Base-by-base conservation (phyloP, 352 stramenopile genomes). In the Phytophthora tubulina region DNA sequence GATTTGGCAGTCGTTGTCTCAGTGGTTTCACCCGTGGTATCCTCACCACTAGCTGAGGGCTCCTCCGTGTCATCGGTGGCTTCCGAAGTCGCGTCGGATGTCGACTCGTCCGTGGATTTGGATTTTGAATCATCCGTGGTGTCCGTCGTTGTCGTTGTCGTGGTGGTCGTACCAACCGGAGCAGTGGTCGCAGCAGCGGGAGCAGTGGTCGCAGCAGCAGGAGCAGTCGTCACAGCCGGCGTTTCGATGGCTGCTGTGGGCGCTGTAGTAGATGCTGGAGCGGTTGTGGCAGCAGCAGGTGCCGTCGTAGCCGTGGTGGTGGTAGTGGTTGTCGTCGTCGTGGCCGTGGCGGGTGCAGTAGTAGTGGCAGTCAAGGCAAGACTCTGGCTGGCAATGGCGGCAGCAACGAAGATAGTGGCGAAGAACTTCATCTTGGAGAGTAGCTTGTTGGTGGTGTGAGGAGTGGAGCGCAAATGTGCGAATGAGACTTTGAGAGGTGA, bases 341-440 rank as follows among this genome's bases (percentile, higher is more conserved):
- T 27, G 21, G 21, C 21, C 21, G 21, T 27, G 21, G 21, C 21
- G 21, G 21, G 21, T 27, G 21, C 21, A 27, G 21, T 27, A 27
- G 41, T 30, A 8, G 46, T 67, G 27, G 48, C 27, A 45, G 21
- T 68, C 39, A 38, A 31, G 41, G 52, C 27, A 46, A 65, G 27
- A 39, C 53, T 13, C 35, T 65, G 63, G 4, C n/a, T 53, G n/a
- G 36, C 44, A 13, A 70, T 65, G 38, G 63, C 45, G 41, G 53
- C 63, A 33, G 53, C 53, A 46, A 70, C 31, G 36, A 65, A 33
- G 36, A 70, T 27, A 9, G 63, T 70, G 45, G 52, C 15, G 53
- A 70, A 70, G 53, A 70, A 59, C 63, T 70, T 70, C 63, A 70
- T 70, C 6, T 58, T 38, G 15, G 35, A 8, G 27, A 44, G 42